Evolutionary conservation across 257 asterid species (phyloP).

Genomic region (Perilla frutescens): DNA sequence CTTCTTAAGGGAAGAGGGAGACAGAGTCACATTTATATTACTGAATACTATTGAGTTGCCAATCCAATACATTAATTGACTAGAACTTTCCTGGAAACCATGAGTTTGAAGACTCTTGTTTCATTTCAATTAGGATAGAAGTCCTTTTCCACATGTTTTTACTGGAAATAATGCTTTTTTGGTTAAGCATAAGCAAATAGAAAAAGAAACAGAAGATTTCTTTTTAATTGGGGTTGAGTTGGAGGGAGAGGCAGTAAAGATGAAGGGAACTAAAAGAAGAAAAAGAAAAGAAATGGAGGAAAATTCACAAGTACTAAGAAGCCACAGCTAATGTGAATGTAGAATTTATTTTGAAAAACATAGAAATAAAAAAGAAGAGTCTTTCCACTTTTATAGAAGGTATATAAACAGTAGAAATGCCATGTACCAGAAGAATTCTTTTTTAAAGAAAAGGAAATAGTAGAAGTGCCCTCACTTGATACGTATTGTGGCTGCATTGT

Average conservation of each 20-base stretch:
- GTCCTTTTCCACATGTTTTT: neutral
- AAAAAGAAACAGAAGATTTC: neutral
- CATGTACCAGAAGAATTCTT: neutral
- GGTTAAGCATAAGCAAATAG: neutral
- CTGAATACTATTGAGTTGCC: neutral
- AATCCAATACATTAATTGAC: neutral
- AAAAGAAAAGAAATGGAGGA: slow-evolving; percentile 1
- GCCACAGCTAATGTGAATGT: neutral
- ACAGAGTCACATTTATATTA: neutral
- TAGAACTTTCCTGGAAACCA: neutral
- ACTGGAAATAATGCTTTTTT: slow-evolving; percentile 6
- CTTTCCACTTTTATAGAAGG: neutral
- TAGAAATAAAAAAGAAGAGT: neutral
- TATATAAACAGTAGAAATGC: neutral
- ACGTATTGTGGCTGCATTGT: slow-evolving; percentile 1
- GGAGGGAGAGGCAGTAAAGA: slow-evolving; percentile 11
- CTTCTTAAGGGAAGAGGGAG: neutral
- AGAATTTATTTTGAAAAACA: neutral
- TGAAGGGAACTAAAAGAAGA: neutral
- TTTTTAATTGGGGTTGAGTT: neutral
- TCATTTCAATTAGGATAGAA: neutral
- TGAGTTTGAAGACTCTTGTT: neutral
- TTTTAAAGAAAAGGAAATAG: neutral
- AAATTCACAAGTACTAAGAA: neutral
- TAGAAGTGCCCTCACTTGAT: slow-evolving; percentile 5